Evolutionary conservation across 805 yeast species (phyloP).

Genomic region (Starmerella tilneyi): DNA sequence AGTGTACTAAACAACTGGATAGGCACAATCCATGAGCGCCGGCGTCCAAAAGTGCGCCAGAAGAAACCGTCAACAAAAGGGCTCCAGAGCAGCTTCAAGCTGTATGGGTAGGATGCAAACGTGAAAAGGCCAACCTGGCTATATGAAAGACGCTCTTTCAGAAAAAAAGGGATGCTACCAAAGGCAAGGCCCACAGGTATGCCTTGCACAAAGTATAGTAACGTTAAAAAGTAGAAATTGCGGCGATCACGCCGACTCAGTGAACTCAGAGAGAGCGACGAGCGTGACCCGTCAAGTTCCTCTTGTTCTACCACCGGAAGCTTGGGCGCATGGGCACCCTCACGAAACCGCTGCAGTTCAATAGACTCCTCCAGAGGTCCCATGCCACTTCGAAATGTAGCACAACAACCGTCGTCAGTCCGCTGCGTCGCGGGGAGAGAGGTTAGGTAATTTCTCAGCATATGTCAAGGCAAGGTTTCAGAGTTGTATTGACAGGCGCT

Average conservation of each 20-base stretch:
- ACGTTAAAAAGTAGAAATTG: constrained; percentile 61
- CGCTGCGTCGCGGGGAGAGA: neutral
- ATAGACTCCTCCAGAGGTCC: neutral
- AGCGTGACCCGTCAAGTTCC: neutral
- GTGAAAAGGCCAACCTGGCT: constrained; percentile 86
- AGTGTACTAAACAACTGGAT: constrained; percentile 72
- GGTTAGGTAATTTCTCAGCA: neutral
- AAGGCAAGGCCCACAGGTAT: constrained; percentile 92
- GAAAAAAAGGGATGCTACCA: constrained; percentile 83
- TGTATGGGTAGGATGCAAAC: constrained; percentile 89
- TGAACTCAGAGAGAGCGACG: constrained; percentile 24
- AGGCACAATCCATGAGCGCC: constrained; percentile 92
- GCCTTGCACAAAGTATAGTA: constrained; percentile 83
- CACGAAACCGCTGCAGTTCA: constrained; percentile 12
- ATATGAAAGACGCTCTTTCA: constrained; percentile 72
- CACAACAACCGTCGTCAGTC: too few relatives aligned
- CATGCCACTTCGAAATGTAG: neutral
- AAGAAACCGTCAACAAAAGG: constrained; percentile 90
- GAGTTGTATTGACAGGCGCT: too few relatives aligned
- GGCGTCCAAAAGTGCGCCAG: constrained; percentile 55
- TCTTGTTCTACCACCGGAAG: constrained; percentile 12
- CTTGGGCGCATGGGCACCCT: constrained; percentile 9
- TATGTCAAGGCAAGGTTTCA: too few relatives aligned
- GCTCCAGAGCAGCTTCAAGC: constrained; percentile 85
- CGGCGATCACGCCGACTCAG: constrained; percentile 46